Evolutionary conservation across 1,284 basidiomycete genomes (phyloP).

Genomic region (Moesziomyces sp.): DNA sequence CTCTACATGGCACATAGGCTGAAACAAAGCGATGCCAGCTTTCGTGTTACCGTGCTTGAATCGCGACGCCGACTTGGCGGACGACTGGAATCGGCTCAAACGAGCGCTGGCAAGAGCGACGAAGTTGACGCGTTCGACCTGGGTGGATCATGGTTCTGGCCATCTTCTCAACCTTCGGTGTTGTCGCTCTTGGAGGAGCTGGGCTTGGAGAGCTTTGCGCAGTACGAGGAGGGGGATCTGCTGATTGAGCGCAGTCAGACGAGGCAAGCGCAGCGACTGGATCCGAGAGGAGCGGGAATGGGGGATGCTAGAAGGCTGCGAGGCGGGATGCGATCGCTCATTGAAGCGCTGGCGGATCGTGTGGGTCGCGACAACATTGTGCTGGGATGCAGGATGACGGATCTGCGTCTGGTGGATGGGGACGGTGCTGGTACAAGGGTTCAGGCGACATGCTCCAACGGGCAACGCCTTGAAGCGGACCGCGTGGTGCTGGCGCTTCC

Average conservation of each 20-base stretch:
- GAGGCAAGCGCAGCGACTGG: not conserved
- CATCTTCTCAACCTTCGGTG: not conserved
- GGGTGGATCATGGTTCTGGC: constrained; percentile 4
- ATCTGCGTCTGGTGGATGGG: too few relatives aligned
- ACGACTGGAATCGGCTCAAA: not conserved
- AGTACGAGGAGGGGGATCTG: constrained; percentile 2
- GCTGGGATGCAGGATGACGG: too few relatives aligned
- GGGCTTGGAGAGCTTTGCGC: not conserved
- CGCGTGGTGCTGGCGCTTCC: not conserved
- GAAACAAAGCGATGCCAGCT: not conserved
- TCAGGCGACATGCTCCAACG: not conserved
- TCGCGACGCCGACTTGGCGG: not conserved
- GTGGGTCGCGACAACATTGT: not conserved
- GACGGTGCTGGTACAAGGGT: not conserved
- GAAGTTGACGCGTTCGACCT: constrained; percentile 1
- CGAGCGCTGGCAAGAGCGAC: too few relatives aligned
- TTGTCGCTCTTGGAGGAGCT: not conserved
- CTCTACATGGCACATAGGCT: constrained; percentile 3
- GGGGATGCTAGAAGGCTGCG: not conserved
- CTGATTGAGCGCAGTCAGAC: constrained; percentile 4
- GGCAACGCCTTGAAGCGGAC: not conserved
- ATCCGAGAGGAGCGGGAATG: not conserved
- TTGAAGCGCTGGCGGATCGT: not conserved
- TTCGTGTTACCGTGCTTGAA: not conserved
- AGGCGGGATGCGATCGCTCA: not conserved